phyloP scores from a whole-genome alignment of 139 green algal species.

The Micractinium conductrix region DNA sequence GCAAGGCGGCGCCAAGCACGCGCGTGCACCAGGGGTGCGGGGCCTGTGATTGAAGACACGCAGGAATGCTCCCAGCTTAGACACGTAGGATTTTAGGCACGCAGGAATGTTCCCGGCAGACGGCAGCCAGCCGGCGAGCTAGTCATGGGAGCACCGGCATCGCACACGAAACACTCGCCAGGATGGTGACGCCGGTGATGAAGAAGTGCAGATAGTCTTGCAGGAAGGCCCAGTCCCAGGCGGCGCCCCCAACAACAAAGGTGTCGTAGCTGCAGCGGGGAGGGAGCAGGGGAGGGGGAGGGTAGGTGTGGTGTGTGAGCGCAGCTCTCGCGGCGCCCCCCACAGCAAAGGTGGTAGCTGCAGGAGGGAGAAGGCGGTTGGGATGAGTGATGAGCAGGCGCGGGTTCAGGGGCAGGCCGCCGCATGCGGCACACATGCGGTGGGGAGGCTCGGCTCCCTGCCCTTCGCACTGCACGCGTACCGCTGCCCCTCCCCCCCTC shows the following conservation, averaged over 20 bases:
- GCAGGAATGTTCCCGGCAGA: too few relatives aligned
- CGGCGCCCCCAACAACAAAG: conserved; percentile 47
- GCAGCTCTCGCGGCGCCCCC: background rate
- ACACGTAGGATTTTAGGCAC: too few relatives aligned
- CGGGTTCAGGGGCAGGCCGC: too few relatives aligned
- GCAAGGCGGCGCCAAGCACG: conserved; percentile 10
- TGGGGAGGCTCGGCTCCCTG: too few relatives aligned
- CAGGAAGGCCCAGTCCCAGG: conserved; percentile 61
- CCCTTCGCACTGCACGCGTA: background rate
- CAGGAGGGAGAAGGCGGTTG: background rate
- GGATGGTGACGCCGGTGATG: conserved; percentile 85
- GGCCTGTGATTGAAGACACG: too few relatives aligned
- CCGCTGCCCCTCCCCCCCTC: background rate
- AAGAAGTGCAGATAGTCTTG: conserved; percentile 76
- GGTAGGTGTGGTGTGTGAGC: background rate
- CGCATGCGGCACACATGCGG: too few relatives aligned
- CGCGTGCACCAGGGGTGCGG: too few relatives aligned
- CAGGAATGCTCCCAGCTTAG: too few relatives aligned
- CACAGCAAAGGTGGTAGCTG: background rate
- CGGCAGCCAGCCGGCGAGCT: too few relatives aligned
- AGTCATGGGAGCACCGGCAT: too few relatives aligned
- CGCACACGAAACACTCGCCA: too few relatives aligned
- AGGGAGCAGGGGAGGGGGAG: background rate
- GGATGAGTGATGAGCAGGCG: background rate
- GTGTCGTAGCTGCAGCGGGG: conserved; percentile 35